Evolutionary conservation across 176 grass and related monocot genomes (phyloP).

Genomic region (Urochloa ruziziensis): DNA sequence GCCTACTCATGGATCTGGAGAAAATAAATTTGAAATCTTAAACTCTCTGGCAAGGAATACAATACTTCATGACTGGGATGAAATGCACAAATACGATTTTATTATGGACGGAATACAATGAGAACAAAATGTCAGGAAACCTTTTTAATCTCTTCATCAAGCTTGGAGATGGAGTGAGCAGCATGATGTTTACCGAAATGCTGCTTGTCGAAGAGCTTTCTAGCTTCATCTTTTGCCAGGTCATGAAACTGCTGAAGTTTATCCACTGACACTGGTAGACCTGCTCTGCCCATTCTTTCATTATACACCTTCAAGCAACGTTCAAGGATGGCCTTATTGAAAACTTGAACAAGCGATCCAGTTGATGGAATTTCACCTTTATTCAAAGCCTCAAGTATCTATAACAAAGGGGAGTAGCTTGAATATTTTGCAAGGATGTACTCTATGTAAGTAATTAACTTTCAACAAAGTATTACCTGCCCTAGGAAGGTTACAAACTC

Average conservation of each 20-base stretch:
- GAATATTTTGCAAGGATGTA: slow-evolving; percentile 18
- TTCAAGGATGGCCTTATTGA: slow-evolving; percentile 94
- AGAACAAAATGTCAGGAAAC: slow-evolving; percentile 27
- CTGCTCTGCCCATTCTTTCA: slow-evolving; percentile 52
- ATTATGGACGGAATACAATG: neutral
- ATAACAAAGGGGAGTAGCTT: slow-evolving; percentile 11
- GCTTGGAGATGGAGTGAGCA: slow-evolving; percentile 56
- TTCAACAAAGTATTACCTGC: slow-evolving; percentile 49
- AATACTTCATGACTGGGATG: neutral
- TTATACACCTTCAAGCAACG: slow-evolving; percentile 76
- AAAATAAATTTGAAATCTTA: neutral
- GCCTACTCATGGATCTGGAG: neutral
- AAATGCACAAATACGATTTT: neutral
- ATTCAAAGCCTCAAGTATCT: slow-evolving; percentile 95
- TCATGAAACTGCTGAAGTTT: slow-evolving; percentile 63
- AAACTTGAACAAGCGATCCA: slow-evolving; percentile 86
- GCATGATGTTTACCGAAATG: slow-evolving; percentile 92
- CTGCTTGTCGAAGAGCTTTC: slow-evolving; percentile 63
- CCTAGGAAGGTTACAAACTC: slow-evolving; percentile 86
- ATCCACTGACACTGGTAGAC: slow-evolving; percentile 62
- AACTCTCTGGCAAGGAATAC: neutral
- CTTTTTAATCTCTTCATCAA: slow-evolving; percentile 87
- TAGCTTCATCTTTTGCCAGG: slow-evolving; percentile 46
- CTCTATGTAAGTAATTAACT: neutral
- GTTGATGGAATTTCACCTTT: slow-evolving; percentile 97